These are phyloP conservation scores for Lasiosphaeriaceae sp. DNA, from an alignment of 495 filamentous ascomycete species.

Conservation along the genomic window DNA sequence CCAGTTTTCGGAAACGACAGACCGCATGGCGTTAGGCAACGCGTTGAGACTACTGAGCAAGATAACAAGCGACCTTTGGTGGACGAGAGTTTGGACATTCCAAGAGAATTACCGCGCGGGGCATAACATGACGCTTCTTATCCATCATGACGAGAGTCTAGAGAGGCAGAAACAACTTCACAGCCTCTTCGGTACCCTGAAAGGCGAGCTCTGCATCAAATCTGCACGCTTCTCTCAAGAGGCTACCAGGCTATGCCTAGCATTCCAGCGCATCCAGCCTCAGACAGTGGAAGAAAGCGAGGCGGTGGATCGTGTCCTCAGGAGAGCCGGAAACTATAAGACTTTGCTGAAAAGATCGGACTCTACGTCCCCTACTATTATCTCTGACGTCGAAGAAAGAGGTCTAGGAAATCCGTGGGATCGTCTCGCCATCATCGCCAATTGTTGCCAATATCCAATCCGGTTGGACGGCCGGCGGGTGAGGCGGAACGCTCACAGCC, in stretches of 20 bases:
- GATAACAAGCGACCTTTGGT: slow-evolving; percentile 24
- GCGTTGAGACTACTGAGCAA: slow-evolving; percentile 4
- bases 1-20: not conserved
- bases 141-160: slow-evolving; percentile 2
- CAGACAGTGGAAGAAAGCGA: not conserved
- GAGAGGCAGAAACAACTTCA: not conserved
- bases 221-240: not conserved
- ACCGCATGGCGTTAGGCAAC: not conserved
- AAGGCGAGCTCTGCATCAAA: not conserved
- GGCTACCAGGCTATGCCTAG: not conserved
- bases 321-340: not conserved
- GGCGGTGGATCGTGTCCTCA: not conserved
- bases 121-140: slow-evolving; percentile 17
- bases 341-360: not conserved
- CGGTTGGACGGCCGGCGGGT: not conserved
- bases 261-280: not conserved
- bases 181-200: not conserved
- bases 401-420: not conserved
- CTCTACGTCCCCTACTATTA: not conserved
- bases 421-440: not conserved
- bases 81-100: slow-evolving; percentile 21
- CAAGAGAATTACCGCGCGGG: slow-evolving; percentile 25
- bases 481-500: not conserved
- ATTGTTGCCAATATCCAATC: not conserved
- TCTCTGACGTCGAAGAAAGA: not conserved